Evolutionary conservation across 176 grass and related monocot genomes (phyloP).

Genomic region (Cymbopogon citratus): DNA sequence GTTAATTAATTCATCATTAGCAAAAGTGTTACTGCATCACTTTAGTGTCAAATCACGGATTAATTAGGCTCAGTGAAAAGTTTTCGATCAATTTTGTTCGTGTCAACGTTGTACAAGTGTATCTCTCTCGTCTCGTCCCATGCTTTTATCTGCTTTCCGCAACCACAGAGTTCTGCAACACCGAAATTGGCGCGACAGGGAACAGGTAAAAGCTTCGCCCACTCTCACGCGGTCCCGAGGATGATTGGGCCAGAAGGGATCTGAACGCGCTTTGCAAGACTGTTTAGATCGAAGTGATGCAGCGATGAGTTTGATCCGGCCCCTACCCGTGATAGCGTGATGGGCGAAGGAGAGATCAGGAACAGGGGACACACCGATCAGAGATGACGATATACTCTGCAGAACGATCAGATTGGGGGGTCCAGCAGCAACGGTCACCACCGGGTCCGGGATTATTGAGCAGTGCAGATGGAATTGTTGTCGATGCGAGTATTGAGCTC

Average conservation of each 20-base stretch:
- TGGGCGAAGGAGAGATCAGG: not conserved
- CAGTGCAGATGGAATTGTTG: not conserved
- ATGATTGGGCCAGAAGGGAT: not conserved
- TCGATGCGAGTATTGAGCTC: not conserved
- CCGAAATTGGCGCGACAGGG: not conserved
- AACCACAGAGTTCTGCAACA: not conserved
- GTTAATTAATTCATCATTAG: too few species aligned
- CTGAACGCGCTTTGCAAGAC: not conserved
- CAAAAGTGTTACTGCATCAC: too few species aligned
- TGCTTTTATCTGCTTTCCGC: not conserved
- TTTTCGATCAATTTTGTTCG: not conserved
- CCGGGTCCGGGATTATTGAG: not conserved
- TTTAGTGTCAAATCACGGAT: too few species aligned
- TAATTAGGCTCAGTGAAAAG: not conserved
- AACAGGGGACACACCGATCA: not conserved
- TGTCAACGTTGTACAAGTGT: not conserved
- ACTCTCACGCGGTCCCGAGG: not conserved
- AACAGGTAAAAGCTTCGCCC: constrained; percentile 9
- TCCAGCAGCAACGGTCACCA: not conserved
- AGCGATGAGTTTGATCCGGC: not conserved
- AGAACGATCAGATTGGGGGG: not conserved
- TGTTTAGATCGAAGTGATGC: not conserved
- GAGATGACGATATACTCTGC: not conserved
- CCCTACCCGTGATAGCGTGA: constrained; percentile 18
- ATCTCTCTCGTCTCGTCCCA: not conserved